Base-by-base conservation (phyloP, 169 alveolate species). In the Theileria parva region DNA sequence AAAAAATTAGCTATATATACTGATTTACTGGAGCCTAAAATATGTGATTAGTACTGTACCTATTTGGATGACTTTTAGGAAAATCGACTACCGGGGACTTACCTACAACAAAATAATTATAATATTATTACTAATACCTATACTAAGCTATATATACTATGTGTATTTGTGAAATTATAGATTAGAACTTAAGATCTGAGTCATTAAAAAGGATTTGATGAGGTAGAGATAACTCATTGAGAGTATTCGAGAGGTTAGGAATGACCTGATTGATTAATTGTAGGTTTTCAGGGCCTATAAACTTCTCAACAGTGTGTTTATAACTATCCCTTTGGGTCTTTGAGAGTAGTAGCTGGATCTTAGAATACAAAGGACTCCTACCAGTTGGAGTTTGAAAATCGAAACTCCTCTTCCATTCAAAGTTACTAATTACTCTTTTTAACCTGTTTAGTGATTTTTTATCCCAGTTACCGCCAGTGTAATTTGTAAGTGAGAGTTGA, bases 231-330 rank as follows among this genome's bases (percentile, higher is more conserved):
- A 80, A 78, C 44, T 80, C 88, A 32, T 27, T 55, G 23, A 80
- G 71, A 23, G 80, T 71, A 15, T 71, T 53, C 23, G 75, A 67
- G 27, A 80, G 64, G 30, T 37, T 74, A 23, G 88, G 88, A 37
- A 55, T 60, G 15, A 80, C 12, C 48, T 39, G 64, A 23, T 80
- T 73, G 48, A 80, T 19, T 6, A n/a, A 15, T 34, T 61, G 25
- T 73, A 80, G 7, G 72, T 80, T 71, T 17, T 80, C 79, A 48
- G 37, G 23, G 21, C 88, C 88, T 12, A 80, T 68, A 34, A 80
- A 80, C 9, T 32, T 39, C 55, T 59, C 34, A 28, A 80, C 65
- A 63, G 79, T 80, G n/a, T 72, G 57, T 53, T 71, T 80, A 53
- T 80, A 80, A 11, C 53, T 15, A 13, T 63, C 77, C 28, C 39